Percentiles rank a stretch among this genome's conserved stretches.
phyloP scores from a whole-genome alignment of 2,329 filamentous ascomycete genomes.

The Sporothrix luriei region DNA sequence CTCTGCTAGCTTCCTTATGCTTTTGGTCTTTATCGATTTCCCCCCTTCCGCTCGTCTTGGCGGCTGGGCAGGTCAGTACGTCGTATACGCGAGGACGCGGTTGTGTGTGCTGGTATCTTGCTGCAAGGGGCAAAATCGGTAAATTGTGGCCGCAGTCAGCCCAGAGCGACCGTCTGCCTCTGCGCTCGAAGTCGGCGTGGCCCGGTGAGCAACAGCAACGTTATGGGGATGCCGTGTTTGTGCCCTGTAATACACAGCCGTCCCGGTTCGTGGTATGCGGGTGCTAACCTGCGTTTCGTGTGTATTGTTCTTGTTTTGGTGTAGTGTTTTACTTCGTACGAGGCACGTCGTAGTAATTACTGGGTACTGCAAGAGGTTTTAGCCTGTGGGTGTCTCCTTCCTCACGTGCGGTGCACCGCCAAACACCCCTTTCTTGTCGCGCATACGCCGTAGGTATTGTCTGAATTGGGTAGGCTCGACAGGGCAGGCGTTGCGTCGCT shows the following conservation, averaged over 20 bases:
- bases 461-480: background rate
- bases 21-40: background rate
- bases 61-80: slow-evolving; percentile 5
- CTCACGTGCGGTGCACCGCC: slow-evolving; percentile 1
- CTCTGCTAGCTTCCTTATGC: background rate
- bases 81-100: slow-evolving; percentile 10
- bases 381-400: background rate
- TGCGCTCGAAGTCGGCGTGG: background rate
- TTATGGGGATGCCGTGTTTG: background rate
- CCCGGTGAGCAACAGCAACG: background rate
- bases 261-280: background rate
- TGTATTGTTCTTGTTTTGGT: slow-evolving; percentile 1
- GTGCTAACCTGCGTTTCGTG: background rate
- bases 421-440: background rate
- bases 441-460: background rate
- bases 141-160: slow-evolving; percentile 17
- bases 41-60: background rate
- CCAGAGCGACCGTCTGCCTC: background rate
- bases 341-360: background rate
- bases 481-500: background rate
- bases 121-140: slow-evolving; percentile 30
- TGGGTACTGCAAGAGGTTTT: background rate
- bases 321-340: background rate
- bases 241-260: background rate
- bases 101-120: slow-evolving; percentile 16